A percentile compares a stretch with the other conserved stretches of the same genome.
Evolutionary conservation across 2,329 filamentous ascomycete species (phyloP).

Genomic region (Diaporthe nobilis): DNA sequence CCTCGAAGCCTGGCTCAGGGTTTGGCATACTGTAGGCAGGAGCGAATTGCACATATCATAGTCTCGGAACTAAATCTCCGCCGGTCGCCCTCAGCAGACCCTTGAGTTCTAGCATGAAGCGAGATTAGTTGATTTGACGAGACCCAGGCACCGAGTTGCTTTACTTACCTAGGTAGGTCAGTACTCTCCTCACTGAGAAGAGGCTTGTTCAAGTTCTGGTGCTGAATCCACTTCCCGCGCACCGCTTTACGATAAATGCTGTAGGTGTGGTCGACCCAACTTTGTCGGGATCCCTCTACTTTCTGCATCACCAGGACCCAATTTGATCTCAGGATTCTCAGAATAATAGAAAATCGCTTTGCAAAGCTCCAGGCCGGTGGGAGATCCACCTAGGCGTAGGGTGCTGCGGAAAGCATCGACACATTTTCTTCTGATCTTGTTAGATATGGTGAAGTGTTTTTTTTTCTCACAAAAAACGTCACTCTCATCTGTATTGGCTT

Average conservation of each 20-base stretch:
- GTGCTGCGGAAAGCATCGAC: neutral
- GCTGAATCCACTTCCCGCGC: neutral
- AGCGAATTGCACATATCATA: neutral
- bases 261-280: neutral
- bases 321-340: neutral
- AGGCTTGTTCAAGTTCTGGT: neutral
- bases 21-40: neutral
- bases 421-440: neutral
- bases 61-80: neutral
- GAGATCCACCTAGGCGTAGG: neutral
- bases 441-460: too few relatives aligned
- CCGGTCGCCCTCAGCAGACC: too few relatives aligned
- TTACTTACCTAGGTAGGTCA: too few relatives aligned
- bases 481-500: neutral
- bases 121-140: neutral
- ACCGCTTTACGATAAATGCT: neutral
- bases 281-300: too few relatives aligned
- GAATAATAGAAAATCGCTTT: neutral
- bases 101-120: neutral
- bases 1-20: neutral
- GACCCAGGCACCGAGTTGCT: neutral
- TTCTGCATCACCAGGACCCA: neutral
- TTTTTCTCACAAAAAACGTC: neutral
- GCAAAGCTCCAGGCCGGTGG: neutral
- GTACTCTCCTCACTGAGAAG: neutral